Conservation (phyloP, 169 alveolate species). For the Cyclospora cayetanensis region DNA sequence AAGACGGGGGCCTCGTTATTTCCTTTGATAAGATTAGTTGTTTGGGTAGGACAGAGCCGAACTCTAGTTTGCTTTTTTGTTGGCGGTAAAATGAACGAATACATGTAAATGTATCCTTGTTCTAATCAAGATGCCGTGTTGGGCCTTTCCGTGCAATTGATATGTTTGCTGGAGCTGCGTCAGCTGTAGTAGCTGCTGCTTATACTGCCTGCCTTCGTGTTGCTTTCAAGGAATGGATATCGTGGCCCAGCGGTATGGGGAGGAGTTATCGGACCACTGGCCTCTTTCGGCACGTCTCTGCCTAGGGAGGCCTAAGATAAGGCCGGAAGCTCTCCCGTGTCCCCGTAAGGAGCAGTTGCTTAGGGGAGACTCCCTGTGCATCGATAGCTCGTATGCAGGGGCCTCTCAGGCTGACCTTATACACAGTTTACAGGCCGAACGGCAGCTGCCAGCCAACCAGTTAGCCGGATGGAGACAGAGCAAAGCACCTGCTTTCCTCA, state of each 20-base stretch:
- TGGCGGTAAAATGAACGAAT: neutral
- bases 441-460: neutral
- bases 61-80: neutral
- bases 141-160: neutral
- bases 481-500: neutral
- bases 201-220: neutral
- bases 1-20: constrained; percentile 19
- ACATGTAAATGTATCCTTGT: neutral
- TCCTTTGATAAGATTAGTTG: constrained; percentile 36
- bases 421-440: neutral
- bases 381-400: neutral
- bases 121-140: neutral
- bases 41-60: constrained; percentile 2
- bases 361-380: constrained; percentile 29
- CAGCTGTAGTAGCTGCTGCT: neutral
- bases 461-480: neutral
- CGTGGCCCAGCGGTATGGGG: constrained; percentile 46
- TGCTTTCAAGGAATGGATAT: constrained; percentile 67
- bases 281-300: constrained; percentile 64
- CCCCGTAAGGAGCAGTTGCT: constrained; percentile 52
- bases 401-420: neutral
- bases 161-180: too few relatives aligned
- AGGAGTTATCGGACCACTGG: constrained; percentile 71
- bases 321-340: neutral
- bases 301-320: neutral